Conservation (phyloP, 2,329 filamentous ascomycete species). For the Hypoxylon sp. region DNA sequence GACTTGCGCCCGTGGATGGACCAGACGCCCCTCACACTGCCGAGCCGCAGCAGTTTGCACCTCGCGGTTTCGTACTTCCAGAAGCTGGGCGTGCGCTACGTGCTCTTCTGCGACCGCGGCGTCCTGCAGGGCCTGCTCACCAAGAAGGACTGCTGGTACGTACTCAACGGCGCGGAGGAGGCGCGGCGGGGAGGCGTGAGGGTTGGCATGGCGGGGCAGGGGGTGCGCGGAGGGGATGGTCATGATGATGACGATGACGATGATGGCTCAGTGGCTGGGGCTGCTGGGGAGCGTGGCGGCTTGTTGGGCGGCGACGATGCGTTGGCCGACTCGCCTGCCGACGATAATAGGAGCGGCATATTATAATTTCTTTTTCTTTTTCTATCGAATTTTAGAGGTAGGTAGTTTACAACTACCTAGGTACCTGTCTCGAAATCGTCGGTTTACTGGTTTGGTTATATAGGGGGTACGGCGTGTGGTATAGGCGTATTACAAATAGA, state of each 20-base stretch:
- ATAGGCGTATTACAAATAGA: slow-evolving; percentile 2
- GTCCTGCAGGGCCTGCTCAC: slow-evolving; percentile 88
- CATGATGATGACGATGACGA: slow-evolving; percentile 18
- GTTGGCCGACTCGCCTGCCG: slow-evolving; percentile 21
- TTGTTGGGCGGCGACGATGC: slow-evolving; percentile 38
- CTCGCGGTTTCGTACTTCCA: slow-evolving; percentile 95
- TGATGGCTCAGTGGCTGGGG: slow-evolving; percentile 13
- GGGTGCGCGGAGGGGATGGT: slow-evolving; percentile 54
- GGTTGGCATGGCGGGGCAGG: slow-evolving; percentile 56
- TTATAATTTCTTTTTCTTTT: slow-evolving; percentile 34
- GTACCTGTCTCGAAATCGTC: background rate
- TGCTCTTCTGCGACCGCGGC: slow-evolving; percentile 88
- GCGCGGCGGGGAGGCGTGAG: slow-evolving; percentile 59
- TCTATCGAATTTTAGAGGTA: no score
- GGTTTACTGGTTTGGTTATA: background rate
- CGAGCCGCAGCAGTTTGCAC: slow-evolving; percentile 81
- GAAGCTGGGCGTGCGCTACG: slow-evolving; percentile 90
- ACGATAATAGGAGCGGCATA: slow-evolving; percentile 48
- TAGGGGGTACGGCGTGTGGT: slow-evolving; percentile 4
- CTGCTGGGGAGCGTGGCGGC: slow-evolving; percentile 40
- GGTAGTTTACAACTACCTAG: no score
- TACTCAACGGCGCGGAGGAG: slow-evolving; percentile 84
- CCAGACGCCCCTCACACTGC: slow-evolving; percentile 93
- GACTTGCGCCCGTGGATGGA: slow-evolving; percentile 99
- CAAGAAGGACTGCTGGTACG: slow-evolving; percentile 97